Evolutionary conservation across 306 rosid species (phyloP), one percentile per base, ranked within the genome.

Genomic region (Aeschynomene evenia): DNA sequence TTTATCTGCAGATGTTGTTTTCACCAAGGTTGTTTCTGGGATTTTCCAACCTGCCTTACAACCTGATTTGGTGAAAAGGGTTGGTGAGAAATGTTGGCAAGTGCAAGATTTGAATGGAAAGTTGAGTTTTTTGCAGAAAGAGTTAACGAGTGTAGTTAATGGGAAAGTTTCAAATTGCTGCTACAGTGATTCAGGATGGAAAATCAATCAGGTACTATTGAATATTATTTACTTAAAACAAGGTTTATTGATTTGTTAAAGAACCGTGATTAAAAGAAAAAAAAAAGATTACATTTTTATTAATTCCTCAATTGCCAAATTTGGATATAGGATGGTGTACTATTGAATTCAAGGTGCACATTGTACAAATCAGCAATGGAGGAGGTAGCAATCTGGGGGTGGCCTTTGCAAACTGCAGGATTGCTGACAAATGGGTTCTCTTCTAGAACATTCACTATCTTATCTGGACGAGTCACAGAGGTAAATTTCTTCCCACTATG

Each of bases 381-480:
- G 79, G 84, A 89, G 79, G 85, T 94, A 60, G 15, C 88, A 70
- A 62, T 91, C 5, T 91, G 96, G 99, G 99, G 96, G 12, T 94
- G 99, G 97, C 97, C 99, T 31, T 58, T 91, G 80, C 99, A 91
- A 82, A 91, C 99, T 2, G 89, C 97, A 23, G 99, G 99, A 37
- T 71, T 94, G 78, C 89, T 91, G 62, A 79, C 81, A 12, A 74
- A 79, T 18, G 88, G 88, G 4, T 74, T 85, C 71, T 91, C 99
- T 48, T 61, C 40, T 13, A 73, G 84, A 59, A 72, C 92, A 22
- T 81, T 85, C 76, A 80, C 90, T 18, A 66, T 94, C 77, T 61
- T 94, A 63, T 84, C 97, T 3, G 97, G 96, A 72, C 82, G 95
- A 83, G 82, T 91, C 49, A 91, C 92, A 0, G 86, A 91, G 96